Evolutionary conservation across 768 basidiomycete genomes (phyloP).

Genomic region (Galerina sulciceps): DNA sequence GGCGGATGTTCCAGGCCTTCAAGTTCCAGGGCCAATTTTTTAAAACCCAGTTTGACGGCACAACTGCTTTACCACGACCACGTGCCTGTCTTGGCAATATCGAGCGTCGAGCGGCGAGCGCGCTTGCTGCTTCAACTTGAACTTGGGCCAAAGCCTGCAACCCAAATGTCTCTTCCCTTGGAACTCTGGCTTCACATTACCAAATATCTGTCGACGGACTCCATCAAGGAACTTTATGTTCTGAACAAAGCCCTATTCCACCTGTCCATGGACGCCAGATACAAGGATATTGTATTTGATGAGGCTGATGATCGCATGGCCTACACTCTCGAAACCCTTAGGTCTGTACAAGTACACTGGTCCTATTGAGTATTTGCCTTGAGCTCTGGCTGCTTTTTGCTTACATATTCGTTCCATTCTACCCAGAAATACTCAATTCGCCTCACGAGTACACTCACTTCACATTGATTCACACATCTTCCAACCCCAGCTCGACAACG

Average conservation of each 20-base stretch:
- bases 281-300: neutral
- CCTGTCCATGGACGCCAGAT: neutral
- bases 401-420: neutral
- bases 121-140: too few relatives aligned
- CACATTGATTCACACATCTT: neutral
- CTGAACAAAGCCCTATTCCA: conserved; percentile 1
- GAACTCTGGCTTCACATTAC: conserved; percentile 2
- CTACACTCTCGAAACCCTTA: neutral
- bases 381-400: neutral
- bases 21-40: too few relatives aligned
- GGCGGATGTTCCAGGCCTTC: too few relatives aligned
- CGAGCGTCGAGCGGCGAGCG: too few relatives aligned
- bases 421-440: neutral
- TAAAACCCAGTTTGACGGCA: too few relatives aligned
- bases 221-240: neutral
- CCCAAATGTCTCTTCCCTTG: neutral
- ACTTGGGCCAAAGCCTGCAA: too few relatives aligned
- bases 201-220: neutral
- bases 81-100: too few relatives aligned
- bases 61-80: too few relatives aligned
- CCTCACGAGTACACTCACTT: neutral
- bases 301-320: neutral
- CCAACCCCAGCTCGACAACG: neutral
- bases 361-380: neutral
- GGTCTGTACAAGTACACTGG: neutral